Conservation (phyloP, 2,329 filamentous ascomycete genomes). For the Didymella arachidicola region DNA sequence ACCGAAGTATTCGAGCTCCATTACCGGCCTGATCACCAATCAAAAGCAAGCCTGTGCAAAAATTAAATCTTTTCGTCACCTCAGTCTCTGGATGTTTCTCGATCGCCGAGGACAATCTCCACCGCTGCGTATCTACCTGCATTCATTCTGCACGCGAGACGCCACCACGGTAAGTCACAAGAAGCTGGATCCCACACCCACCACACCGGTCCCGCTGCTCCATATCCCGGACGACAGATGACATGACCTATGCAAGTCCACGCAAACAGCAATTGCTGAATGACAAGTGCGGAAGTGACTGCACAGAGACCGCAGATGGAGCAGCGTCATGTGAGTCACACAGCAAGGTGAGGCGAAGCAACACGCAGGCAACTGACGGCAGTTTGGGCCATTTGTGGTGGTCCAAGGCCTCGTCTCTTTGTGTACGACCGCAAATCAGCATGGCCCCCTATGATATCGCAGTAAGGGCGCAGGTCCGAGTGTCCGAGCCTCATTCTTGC, state of each 20-base stretch:
- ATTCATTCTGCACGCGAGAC: conserved; percentile 1
- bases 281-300: background rate
- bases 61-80: background rate
- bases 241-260: conserved; percentile 12
- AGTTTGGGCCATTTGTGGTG: background rate
- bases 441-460: background rate
- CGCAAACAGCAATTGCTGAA: conserved; percentile 1
- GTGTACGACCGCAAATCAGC: background rate
- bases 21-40: background rate
- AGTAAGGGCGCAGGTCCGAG: background rate
- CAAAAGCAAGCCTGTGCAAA: background rate
- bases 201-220: conserved; percentile 3
- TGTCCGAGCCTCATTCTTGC: no score
- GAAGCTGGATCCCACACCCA: conserved; percentile 8
- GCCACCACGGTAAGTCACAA: conserved; percentile 5
- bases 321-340: conserved; percentile 7
- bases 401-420: no score
- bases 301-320: background rate
- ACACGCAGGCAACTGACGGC: background rate
- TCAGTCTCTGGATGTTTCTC: background rate
- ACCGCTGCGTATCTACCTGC: conserved; percentile 6
- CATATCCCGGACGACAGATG: conserved; percentile 7
- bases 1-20: background rate
- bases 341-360: conserved; percentile 3
- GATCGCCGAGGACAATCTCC: background rate